Evolutionary conservation across 176 grass and related monocot genomes (phyloP), one percentile per base, ranked within the genome.

Genomic region (Avena eriantha): DNA sequence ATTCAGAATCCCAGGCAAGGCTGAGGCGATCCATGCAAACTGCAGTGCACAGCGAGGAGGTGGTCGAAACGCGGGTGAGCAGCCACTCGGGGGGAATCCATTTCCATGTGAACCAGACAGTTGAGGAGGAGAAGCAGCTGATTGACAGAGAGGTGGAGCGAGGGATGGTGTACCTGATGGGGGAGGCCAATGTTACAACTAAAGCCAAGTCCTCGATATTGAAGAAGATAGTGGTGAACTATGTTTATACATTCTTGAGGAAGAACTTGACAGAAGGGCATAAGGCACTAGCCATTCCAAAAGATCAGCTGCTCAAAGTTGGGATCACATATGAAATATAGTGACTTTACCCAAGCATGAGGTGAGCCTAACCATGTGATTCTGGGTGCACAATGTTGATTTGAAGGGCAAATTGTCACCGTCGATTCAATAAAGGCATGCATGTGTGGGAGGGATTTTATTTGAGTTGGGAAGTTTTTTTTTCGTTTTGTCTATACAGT

Each of bases 241-340:
- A 41, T 41, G 39, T 41, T 41, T 41, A 41, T 41, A 41, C 39
- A 41, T 41, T 41, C 39, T 41, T 41, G 39, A 41, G 81, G 66
- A 92, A 82, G 64, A 97, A 97, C 88, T 48, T 90, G 59, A 71
- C 85, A 3, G 85, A 90, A 11, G 89, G 89, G 10, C 79, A 90
- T 16, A 85, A 77, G 65, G 70, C 43, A 2, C 57, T 97, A 7
- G 29, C 82, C 19, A 94, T 97, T 13, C 94, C 94, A 0, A 86
- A 78, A 55, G 85, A 90, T 14, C 78, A 97, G 77, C 76, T 97
- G 35, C 90, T 97, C 70, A 97, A 97, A 81, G 85, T 97, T 11
- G 94, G 92, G 3, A 94, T 97, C 74, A 91, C 85, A 11, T 94
- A 94, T 80, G 95, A 97, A 69, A 92, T 97, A 68, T 96, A 86